phyloP scores from a whole-genome alignment of 306 rosid genomes.

The Gleditsia sinensis region DNA sequence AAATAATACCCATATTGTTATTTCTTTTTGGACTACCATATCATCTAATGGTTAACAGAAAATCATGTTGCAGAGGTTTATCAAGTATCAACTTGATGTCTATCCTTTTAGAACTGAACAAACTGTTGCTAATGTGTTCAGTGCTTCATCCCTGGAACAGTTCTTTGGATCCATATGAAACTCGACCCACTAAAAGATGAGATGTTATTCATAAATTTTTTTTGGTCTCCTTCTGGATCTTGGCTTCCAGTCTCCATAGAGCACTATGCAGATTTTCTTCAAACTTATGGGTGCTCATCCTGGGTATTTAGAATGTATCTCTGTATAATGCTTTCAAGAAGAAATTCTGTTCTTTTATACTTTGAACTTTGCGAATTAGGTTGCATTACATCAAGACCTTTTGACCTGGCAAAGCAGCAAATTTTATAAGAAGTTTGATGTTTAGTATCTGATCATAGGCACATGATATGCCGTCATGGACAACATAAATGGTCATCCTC shows the following conservation, averaged over 20 bases:
- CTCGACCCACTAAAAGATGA: constrained; percentile 37
- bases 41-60: constrained; percentile 33
- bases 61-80: constrained; percentile 79
- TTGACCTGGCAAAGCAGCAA: constrained; percentile 32
- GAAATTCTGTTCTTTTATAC: constrained; percentile 16
- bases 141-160: constrained; percentile 78
- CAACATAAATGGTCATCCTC: neutral
- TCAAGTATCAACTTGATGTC: constrained; percentile 84
- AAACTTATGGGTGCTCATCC: constrained; percentile 36
- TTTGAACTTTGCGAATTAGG: constrained; percentile 47
- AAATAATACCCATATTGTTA: neutral
- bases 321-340: constrained; percentile 39
- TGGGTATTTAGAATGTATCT: constrained; percentile 37
- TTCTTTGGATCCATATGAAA: constrained; percentile 78
- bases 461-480: constrained; percentile 15
- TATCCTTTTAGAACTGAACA: constrained; percentile 61
- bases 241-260: constrained; percentile 33
- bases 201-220: constrained; percentile 41
- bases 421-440: constrained; percentile 23
- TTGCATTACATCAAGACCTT: constrained; percentile 35
- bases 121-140: constrained; percentile 71
- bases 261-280: constrained; percentile 36
- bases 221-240: constrained; percentile 35
- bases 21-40: neutral
- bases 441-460: constrained; percentile 31